phyloP scores from a whole-genome alignment of 176 grass and related monocot species.

The Triticum monococcum region DNA sequence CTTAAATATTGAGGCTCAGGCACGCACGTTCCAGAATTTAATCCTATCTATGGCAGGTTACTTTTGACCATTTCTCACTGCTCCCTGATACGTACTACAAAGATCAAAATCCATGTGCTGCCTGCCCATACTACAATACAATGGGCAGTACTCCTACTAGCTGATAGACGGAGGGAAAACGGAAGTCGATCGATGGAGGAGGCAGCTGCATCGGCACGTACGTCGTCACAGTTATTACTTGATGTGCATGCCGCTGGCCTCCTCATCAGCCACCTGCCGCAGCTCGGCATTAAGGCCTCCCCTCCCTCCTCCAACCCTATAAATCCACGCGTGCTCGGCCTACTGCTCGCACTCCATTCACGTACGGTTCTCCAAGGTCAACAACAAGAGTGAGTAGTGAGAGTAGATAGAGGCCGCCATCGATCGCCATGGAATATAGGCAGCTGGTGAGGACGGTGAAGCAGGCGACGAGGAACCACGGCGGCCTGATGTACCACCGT shows the following conservation, averaged over 20 bases:
- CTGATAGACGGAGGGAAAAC: no score
- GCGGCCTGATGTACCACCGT: constrained; percentile 30
- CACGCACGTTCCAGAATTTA: constrained; percentile 3
- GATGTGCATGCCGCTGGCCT: background rate
- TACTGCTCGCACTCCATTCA: background rate
- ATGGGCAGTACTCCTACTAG: no score
- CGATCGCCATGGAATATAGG: constrained; percentile 6
- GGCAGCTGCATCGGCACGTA: no score
- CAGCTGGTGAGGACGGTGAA: constrained; percentile 25
- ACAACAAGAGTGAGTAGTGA: background rate
- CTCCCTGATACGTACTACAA: background rate
- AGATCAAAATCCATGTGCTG: no score
- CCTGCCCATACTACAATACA: no score
- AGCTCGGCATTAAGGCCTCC: constrained; percentile 12
- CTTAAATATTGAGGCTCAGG: constrained; percentile 19
- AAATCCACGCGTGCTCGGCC: constrained; percentile 31
- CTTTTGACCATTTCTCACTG: background rate
- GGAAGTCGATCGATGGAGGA: no score
- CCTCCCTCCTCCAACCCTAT: constrained; percentile 18
- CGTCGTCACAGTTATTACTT: no score
- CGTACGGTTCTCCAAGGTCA: background rate
- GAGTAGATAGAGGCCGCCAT: no score
- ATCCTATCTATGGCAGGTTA: background rate
- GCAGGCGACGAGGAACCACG: constrained; percentile 36
- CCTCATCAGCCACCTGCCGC: constrained; percentile 13